phyloP scores from a whole-genome alignment of 768 basidiomycete species.

The Agaricus blazei region DNA sequence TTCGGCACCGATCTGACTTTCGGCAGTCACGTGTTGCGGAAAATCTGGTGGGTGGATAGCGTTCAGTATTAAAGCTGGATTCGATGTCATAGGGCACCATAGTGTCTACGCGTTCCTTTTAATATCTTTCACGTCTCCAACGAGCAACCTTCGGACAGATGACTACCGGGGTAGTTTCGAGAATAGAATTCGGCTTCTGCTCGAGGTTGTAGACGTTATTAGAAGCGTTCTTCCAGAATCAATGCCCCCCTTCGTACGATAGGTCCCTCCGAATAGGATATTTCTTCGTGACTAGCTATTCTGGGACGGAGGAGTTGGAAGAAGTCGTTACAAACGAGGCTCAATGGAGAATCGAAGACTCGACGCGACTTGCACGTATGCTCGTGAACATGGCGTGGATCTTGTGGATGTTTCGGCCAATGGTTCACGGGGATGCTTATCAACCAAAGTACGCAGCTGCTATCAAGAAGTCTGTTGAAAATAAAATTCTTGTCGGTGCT shows the following conservation, averaged over 20 bases:
- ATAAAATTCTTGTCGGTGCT: slow-evolving; percentile 37
- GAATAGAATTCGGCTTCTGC: slow-evolving; percentile 56
- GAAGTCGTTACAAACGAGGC: slow-evolving; percentile 50
- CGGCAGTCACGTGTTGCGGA: no score
- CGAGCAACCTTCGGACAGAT: slow-evolving; percentile 58
- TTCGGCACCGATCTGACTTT: no score
- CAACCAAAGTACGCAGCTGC: slow-evolving; percentile 57
- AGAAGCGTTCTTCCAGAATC: slow-evolving; percentile 51
- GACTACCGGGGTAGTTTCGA: slow-evolving; percentile 70
- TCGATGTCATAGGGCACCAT: slow-evolving; percentile 60
- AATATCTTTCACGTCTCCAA: slow-evolving; percentile 53
- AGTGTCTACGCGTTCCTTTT: slow-evolving; percentile 61
- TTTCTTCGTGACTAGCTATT: slow-evolving; percentile 35
- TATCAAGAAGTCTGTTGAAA: slow-evolving; percentile 39
- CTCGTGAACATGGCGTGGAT: slow-evolving; percentile 66
- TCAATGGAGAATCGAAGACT: slow-evolving; percentile 69
- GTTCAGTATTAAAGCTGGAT: slow-evolving; percentile 56
- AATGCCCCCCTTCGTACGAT: slow-evolving; percentile 74
- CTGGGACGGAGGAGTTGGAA: slow-evolving; percentile 73
- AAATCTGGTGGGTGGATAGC: no score
- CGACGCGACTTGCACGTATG: slow-evolving; percentile 51
- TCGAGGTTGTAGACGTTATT: slow-evolving; percentile 62
- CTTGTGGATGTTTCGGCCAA: slow-evolving; percentile 66
- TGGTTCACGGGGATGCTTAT: slow-evolving; percentile 35
- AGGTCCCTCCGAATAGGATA: slow-evolving; percentile 5